These are phyloP conservation scores for Botrytis paeoniae DNA, from an alignment of 2,329 filamentous ascomycete genomes.

Conservation along the genomic window DNA sequence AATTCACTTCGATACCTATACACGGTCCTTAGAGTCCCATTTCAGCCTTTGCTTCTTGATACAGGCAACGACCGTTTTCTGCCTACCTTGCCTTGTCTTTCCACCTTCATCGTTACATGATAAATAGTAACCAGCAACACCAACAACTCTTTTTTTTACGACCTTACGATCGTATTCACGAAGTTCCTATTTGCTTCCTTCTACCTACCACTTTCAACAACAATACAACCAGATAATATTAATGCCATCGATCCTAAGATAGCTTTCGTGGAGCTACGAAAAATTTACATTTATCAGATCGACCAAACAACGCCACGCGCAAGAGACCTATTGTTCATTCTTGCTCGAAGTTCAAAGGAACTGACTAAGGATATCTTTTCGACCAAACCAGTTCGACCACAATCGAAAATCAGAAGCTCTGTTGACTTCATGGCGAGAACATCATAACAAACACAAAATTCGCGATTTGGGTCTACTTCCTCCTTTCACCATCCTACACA, in stretches of 20 bases:
- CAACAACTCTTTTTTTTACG: constrained; percentile 2
- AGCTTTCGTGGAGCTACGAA: constrained; percentile 2
- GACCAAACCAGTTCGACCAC: background rate
- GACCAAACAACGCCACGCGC: constrained; percentile 21
- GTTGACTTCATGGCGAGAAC: constrained; percentile 35
- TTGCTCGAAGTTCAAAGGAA: background rate
- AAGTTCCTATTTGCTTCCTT: constrained; percentile 11
- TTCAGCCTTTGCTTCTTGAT: constrained; percentile 10
- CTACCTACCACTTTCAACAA: background rate
- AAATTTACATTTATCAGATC: constrained; percentile 13
- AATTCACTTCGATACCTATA: constrained; percentile 1
- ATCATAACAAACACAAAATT: constrained; percentile 27
- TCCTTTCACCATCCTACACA: constrained; percentile 23
- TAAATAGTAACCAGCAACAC: background rate
- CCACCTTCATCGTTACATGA: constrained; percentile 3
- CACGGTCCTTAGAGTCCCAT: background rate
- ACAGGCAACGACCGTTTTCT: background rate
- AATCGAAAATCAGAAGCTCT: constrained; percentile 13
- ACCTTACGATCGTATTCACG: constrained; percentile 7
- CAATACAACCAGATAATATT: constrained; percentile 16
- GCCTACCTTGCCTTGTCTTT: background rate
- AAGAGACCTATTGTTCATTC: constrained; percentile 6
- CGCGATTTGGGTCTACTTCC: constrained; percentile 23
- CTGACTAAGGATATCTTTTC: background rate
- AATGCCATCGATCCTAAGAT: constrained; percentile 9